Conservation (phyloP, 1,284 basidiomycete species). For the Ceratobasidium sp. region DNA sequence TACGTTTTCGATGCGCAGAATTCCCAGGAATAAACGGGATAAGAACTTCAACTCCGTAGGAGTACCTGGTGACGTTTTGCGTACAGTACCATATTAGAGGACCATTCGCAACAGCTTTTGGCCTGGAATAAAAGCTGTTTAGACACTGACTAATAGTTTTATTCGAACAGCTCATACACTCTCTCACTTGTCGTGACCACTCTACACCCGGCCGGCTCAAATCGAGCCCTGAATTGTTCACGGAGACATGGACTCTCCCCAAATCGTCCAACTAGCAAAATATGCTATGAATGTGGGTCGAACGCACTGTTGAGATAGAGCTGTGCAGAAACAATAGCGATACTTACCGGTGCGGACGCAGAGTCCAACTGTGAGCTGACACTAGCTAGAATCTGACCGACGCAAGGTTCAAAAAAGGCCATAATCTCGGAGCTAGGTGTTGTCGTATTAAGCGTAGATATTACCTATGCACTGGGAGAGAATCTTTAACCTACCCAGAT, state of each 20-base stretch:
- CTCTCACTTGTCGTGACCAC: constrained; percentile 15
- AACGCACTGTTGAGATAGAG: no score
- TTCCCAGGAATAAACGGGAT: background rate
- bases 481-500: background rate
- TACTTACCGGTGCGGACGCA: background rate
- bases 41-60: constrained; percentile 12
- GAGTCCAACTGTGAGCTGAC: constrained; percentile 2
- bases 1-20: background rate
- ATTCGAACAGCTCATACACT: constrained; percentile 1
- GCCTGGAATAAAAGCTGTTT: background rate
- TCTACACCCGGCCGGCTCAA: background rate
- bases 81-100: constrained; percentile 32
- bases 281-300: no score
- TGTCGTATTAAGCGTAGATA: background rate
- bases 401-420: constrained; percentile 32
- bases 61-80: constrained; percentile 14
- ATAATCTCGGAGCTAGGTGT: background rate
- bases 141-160: background rate
- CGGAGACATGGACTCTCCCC: constrained; percentile 29
- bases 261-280: constrained; percentile 37
- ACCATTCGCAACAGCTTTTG: constrained; percentile 36
- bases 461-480: background rate
- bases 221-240: background rate
- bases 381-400: constrained; percentile 7
- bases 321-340: no score